Conservation (phyloP, 371 early-diverging fungal species). For the Dipsacomyces acuminosporus region DNA sequence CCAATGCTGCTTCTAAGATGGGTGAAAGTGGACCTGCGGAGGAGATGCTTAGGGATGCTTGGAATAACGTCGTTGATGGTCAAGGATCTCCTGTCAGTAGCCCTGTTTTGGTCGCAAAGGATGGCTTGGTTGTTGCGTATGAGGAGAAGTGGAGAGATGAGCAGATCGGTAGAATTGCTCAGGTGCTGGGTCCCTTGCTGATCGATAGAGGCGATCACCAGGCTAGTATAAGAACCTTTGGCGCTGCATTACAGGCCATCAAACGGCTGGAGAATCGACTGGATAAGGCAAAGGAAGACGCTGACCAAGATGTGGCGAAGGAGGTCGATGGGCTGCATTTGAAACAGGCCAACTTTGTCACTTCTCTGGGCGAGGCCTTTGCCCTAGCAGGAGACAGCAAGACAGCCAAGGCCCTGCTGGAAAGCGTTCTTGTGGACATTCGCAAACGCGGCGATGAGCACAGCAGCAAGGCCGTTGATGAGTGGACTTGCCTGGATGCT, state of each 20-base stretch:
- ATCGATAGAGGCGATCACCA: not conserved
- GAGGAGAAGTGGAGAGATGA: slow-evolving; percentile 7
- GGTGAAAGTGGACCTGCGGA: slow-evolving; percentile 28
- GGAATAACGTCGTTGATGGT: slow-evolving; percentile 11
- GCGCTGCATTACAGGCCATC: slow-evolving; percentile 21
- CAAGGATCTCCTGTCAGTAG: not conserved
- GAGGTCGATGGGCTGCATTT: slow-evolving; percentile 10
- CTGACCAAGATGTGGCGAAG: not conserved
- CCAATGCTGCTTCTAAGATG: slow-evolving; percentile 18
- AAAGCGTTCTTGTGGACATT: slow-evolving; percentile 25
- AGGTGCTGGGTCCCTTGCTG: slow-evolving; percentile 25
- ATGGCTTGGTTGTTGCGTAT: not conserved
- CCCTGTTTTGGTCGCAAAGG: not conserved
- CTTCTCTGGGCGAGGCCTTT: slow-evolving; percentile 38
- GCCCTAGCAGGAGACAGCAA: slow-evolving; percentile 26
- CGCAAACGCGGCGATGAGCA: slow-evolving; percentile 2
- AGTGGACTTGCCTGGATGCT: slow-evolving; percentile 42
- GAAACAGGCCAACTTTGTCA: slow-evolving; percentile 16
- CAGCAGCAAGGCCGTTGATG: slow-evolving; percentile 5
- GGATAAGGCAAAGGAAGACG: too few species aligned
- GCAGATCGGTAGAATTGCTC: slow-evolving; percentile 13
- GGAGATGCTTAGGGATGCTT: slow-evolving; percentile 15
- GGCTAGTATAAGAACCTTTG: slow-evolving; percentile 7
- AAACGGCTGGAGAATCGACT: slow-evolving; percentile 1
- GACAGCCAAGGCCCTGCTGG: slow-evolving; percentile 15